These are phyloP conservation scores for Coemansia sp. DNA, from an alignment of 192 early-diverging fungal genomes.

Conservation along the genomic window DNA sequence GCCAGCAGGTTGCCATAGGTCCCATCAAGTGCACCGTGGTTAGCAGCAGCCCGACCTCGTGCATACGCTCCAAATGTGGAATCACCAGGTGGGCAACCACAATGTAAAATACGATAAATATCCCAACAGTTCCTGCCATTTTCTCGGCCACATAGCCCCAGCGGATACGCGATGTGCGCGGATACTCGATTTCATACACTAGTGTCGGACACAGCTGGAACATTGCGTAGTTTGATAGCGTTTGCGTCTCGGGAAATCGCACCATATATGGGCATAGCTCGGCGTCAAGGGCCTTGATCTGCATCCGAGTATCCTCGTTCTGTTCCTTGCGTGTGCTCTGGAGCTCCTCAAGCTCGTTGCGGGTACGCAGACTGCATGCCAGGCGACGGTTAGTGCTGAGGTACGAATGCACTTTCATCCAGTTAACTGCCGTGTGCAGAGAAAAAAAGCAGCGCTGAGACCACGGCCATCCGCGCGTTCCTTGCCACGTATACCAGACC, in stretches of 20 bases:
- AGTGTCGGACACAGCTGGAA: conserved; percentile 86
- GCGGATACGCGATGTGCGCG: conserved; percentile 80
- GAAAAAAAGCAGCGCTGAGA: conserved; percentile 85
- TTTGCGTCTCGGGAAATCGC: conserved; percentile 78
- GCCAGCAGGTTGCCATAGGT: conserved; percentile 89
- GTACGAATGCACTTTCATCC: conserved; percentile 98
- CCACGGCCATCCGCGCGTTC: conserved; percentile 78
- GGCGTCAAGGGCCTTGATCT: conserved; percentile 57
- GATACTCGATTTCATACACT: conserved; percentile 93
- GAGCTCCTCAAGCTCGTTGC: conserved; percentile 17
- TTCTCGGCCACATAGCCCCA: conserved; percentile 88
- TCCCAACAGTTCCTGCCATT: conserved; percentile 70
- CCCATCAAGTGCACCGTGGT: conserved; percentile 68
- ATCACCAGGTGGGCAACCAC: conserved; percentile 86
- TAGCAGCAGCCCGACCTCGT: conserved; percentile 62
- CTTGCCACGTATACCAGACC: conserved; percentile 60
- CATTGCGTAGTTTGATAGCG: conserved; percentile 78
- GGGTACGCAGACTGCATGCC: conserved; percentile 36
- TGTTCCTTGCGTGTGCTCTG: conserved; percentile 13
- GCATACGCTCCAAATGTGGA: conserved; percentile 70
- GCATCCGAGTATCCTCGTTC: not conserved
- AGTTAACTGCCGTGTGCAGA: conserved; percentile 85
- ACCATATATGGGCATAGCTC: conserved; percentile 59
- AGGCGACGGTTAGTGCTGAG: conserved; percentile 75
- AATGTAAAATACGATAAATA: conserved; percentile 77